Percentiles rank a stretch among this genome's conserved stretches.
Conservation (phyloP, 1,284 basidiomycete species). For the Ceratobasidium sp. region DNA sequence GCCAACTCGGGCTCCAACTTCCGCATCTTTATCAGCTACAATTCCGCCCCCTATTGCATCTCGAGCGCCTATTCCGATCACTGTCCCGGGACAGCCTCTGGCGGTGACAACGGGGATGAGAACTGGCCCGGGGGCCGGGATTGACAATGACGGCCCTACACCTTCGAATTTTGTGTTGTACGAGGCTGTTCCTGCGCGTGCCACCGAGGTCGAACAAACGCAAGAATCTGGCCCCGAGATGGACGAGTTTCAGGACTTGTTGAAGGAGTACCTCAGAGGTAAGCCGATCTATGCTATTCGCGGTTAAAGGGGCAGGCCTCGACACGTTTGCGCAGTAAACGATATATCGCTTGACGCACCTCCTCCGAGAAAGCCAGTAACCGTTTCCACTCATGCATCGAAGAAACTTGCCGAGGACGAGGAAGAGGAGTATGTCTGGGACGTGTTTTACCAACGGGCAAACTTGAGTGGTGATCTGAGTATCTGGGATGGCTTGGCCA, state of each 20-base stretch:
- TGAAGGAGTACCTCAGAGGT: slow-evolving; percentile 32
- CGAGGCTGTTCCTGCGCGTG: slow-evolving; percentile 23
- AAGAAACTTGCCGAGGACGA: slow-evolving; percentile 15
- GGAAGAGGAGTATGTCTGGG: slow-evolving; percentile 38
- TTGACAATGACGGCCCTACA: not conserved
- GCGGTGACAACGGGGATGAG: slow-evolving; percentile 1
- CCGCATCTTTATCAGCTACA: slow-evolving; percentile 1
- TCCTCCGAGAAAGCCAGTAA: slow-evolving; percentile 32
- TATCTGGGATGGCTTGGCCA: slow-evolving; percentile 40
- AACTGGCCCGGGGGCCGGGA: not conserved
- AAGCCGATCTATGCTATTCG: not conserved
- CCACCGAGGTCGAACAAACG: slow-evolving; percentile 7
- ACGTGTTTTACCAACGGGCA: slow-evolving; percentile 36
- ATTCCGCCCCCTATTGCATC: not conserved
- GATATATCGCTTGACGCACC: slow-evolving; percentile 38
- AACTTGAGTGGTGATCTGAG: slow-evolving; percentile 39
- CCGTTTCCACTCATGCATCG: not conserved
- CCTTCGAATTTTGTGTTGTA: slow-evolving; percentile 25
- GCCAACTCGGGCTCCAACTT: slow-evolving; percentile 20
- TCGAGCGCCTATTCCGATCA: slow-evolving; percentile 33
- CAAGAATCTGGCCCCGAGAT: slow-evolving; percentile 25
- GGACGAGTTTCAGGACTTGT: slow-evolving; percentile 37
- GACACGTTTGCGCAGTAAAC: slow-evolving; percentile 5
- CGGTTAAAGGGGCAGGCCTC: not conserved
- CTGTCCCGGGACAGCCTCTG: slow-evolving; percentile 28